Evolutionary conservation across 177 flowering plant species (phyloP).

Genomic region (Vitis hybrid): DNA sequence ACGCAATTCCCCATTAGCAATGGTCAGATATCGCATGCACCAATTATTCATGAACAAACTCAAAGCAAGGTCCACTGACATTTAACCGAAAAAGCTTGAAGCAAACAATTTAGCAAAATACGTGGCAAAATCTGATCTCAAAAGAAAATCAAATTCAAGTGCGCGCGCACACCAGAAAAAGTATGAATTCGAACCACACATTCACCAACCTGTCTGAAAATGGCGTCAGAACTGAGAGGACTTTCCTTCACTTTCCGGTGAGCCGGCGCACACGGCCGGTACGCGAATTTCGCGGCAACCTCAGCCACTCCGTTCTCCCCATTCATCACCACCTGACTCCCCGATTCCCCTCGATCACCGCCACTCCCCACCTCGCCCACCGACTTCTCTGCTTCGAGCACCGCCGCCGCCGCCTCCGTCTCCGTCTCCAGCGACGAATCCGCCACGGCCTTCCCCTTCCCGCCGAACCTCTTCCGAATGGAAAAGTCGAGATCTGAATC

Average conservation of each 20-base stretch:
- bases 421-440: background rate
- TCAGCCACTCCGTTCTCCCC: slow-evolving; percentile 19
- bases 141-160: too few species aligned
- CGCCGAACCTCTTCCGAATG: slow-evolving; percentile 20
- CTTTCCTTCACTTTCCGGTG: slow-evolving; percentile 74
- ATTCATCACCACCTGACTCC: background rate
- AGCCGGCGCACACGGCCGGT: slow-evolving; percentile 74
- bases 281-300: slow-evolving; percentile 37
- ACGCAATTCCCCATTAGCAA: too few species aligned
- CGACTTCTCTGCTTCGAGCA: background rate
- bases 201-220: slow-evolving; percentile 69
- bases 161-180: too few species aligned
- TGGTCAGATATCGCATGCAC: too few species aligned
- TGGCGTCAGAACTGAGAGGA: slow-evolving; percentile 88
- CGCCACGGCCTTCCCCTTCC: background rate
- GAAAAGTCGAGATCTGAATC: slow-evolving; percentile 26
- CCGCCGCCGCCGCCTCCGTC: background rate
- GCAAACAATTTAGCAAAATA: too few species aligned
- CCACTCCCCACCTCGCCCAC: slow-evolving; percentile 13
- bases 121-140: too few species aligned
- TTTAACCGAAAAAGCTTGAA: too few species aligned
- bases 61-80: too few species aligned
- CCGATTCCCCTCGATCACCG: slow-evolving; percentile 4
- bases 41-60: too few species aligned
- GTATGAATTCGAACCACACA: background rate